phyloP scores from a whole-genome alignment of 495 filamentous ascomycete species.

The Lasiosphaeris hirsuta region DNA sequence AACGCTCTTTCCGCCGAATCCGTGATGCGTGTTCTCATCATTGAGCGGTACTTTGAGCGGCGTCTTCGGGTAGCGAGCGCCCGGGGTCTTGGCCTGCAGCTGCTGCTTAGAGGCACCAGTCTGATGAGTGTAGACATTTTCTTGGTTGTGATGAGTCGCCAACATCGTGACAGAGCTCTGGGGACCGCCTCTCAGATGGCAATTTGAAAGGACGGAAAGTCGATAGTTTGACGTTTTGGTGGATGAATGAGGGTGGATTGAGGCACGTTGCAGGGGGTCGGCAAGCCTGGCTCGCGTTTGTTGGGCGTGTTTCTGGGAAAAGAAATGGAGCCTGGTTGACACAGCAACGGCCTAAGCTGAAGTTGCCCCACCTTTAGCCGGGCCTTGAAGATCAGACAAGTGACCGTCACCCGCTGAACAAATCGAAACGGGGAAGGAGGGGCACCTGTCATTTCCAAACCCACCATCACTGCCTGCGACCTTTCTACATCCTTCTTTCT shows the following conservation, averaged over 20 bases:
- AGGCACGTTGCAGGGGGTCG: not conserved
- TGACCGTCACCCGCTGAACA: slow-evolving; percentile 26
- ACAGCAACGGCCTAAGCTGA: slow-evolving; percentile 21
- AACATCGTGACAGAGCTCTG: slow-evolving; percentile 54
- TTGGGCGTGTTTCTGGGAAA: not conserved
- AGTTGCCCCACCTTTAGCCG: slow-evolving; percentile 27
- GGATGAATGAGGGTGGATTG: not conserved
- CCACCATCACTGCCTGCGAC: slow-evolving; percentile 17
- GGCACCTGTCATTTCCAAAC: slow-evolving; percentile 31
- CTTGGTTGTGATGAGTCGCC: slow-evolving; percentile 73
- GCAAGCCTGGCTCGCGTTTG: slow-evolving; percentile 1
- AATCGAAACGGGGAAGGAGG: slow-evolving; percentile 32
- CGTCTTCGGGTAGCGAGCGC: slow-evolving; percentile 72
- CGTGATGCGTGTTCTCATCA: slow-evolving; percentile 74
- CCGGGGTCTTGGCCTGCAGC: slow-evolving; percentile 73
- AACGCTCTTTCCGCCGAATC: slow-evolving; percentile 60
- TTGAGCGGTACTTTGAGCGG: slow-evolving; percentile 80
- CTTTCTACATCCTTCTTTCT: slow-evolving; percentile 15
- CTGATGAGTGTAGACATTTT: slow-evolving; percentile 78
- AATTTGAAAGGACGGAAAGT: not conserved
- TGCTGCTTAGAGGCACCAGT: slow-evolving; percentile 77
- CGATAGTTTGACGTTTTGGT: slow-evolving; percentile 2
- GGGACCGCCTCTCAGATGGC: slow-evolving; percentile 17
- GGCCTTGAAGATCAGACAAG: slow-evolving; percentile 29
- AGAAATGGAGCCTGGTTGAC: slow-evolving; percentile 19